Percentiles rank a stretch among this genome's conserved stretches.
Conservation (phyloP, 371 early-diverging fungal species). For the Circinella umbellata region DNA sequence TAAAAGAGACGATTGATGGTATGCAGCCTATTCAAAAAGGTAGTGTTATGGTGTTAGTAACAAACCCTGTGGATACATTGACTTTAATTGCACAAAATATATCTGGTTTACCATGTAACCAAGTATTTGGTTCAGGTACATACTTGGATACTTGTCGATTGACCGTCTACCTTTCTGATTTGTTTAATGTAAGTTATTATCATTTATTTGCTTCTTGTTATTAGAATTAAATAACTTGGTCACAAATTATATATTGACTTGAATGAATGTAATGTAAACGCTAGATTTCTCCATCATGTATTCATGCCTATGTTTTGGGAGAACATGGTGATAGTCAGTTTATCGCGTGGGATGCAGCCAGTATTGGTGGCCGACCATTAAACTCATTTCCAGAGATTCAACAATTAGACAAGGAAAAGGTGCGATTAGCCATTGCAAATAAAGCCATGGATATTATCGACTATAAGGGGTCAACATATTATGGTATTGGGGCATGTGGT, state of each 20-base stretch:
- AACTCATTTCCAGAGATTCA: slow-evolving; percentile 66
- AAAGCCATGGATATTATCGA: slow-evolving; percentile 89
- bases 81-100: slow-evolving; percentile 84
- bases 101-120: slow-evolving; percentile 74
- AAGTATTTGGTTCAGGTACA: slow-evolving; percentile 90
- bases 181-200: slow-evolving; percentile 48
- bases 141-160: slow-evolving; percentile 83
- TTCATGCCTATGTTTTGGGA: slow-evolving; percentile 85
- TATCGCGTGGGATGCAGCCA: slow-evolving; percentile 79
- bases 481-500: slow-evolving; percentile 86
- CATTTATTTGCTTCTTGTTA: not conserved
- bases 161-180: slow-evolving; percentile 64
- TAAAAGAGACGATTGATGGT: slow-evolving; percentile 68
- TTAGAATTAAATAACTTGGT: not conserved
- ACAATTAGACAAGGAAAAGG: slow-evolving; percentile 51
- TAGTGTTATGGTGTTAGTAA: slow-evolving; percentile 77
- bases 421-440: slow-evolving; percentile 62
- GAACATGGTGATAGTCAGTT: slow-evolving; percentile 91
- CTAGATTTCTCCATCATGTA: slow-evolving; percentile 64
- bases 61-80: slow-evolving; percentile 86
- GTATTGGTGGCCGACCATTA: slow-evolving; percentile 77
- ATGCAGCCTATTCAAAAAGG: slow-evolving; percentile 78
- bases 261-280: too few relatives aligned
- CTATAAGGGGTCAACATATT: slow-evolving; percentile 87
- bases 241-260: too few relatives aligned